phyloP scores from a whole-genome alignment of 139 green algal species.

The Nannochloris sp. region DNA sequence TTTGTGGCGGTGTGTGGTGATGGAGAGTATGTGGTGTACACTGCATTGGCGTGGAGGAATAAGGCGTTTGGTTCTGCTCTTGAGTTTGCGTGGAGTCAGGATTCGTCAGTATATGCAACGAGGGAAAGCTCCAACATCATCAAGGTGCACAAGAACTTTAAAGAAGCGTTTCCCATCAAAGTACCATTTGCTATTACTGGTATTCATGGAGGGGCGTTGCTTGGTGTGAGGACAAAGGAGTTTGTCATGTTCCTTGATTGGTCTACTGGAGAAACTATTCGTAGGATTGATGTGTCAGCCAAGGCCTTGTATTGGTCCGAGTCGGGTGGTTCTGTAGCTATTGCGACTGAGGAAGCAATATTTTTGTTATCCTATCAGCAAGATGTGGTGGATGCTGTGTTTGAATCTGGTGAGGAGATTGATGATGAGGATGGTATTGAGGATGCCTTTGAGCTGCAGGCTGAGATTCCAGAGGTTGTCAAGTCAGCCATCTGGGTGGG shows the following conservation, averaged over 20 bases:
- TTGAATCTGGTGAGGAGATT: slow-evolving; percentile 43
- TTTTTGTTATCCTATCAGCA: slow-evolving; percentile 78
- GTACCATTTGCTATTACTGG: slow-evolving; percentile 72
- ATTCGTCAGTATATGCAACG: slow-evolving; percentile 84
- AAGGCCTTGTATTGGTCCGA: slow-evolving; percentile 79
- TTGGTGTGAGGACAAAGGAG: slow-evolving; percentile 68
- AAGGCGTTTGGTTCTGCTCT: slow-evolving; percentile 83
- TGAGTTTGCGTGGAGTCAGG: slow-evolving; percentile 90
- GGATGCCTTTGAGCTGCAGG: slow-evolving; percentile 91
- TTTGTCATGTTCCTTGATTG: slow-evolving; percentile 98
- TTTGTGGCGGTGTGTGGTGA: slow-evolving; percentile 90
- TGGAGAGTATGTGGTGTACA: slow-evolving; percentile 99
- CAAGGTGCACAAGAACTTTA: slow-evolving; percentile 65
- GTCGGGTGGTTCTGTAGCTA: slow-evolving; percentile 71
- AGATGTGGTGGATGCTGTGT: slow-evolving; percentile 46
- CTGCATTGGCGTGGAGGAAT: slow-evolving; percentile 96
- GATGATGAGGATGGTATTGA: slow-evolving; percentile 87
- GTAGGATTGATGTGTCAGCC: slow-evolving; percentile 84
- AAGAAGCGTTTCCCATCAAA: slow-evolving; percentile 70
- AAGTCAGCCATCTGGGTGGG: slow-evolving; percentile 60
- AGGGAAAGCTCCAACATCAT: slow-evolving; percentile 18
- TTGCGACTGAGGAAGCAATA: slow-evolving; percentile 70
- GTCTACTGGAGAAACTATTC: slow-evolving; percentile 61
- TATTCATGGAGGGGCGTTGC: slow-evolving; percentile 80
- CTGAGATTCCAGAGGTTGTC: slow-evolving; percentile 74